Base-by-base conservation (phyloP, 23 red algal species). In the Pyropia haitanensis region DNA sequence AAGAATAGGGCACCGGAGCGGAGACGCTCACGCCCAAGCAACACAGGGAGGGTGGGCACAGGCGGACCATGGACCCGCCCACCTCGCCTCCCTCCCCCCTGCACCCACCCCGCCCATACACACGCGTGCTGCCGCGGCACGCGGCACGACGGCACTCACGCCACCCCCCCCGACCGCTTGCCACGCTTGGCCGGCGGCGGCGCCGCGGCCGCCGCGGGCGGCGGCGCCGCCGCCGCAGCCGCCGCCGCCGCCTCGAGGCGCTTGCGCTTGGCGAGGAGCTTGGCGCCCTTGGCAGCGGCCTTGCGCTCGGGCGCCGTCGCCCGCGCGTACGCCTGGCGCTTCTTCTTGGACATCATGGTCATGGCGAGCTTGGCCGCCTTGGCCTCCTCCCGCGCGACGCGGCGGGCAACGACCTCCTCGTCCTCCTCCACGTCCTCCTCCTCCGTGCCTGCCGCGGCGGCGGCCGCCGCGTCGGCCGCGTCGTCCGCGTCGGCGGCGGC, bases 381-480 rank as follows among this genome's bases (percentile, higher is more conserved):
- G 12, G 76, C 68, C 65, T 81, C 73, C 9, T 73, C 78, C 70
- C 71, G 54, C 64, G 65, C 13, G 1, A 56, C 63, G 17, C 69
- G 53, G 16, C 32, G 63, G 2, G 51, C 72, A 25, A 67, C 79
- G 1, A 54, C 29, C 18, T 70, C 19, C 20, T 64, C 51, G 24
- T 73, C 86, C 21, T 90, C 86, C 53, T 66, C 56, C 15, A 63
- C 70, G 21, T 90, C 76, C 39, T 82, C 77, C 23, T 90, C 75
- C 67, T 90, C 88, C 48, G 63, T 53, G 20, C n/a, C 15, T 17
- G 79, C 79, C 34, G 60, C 59, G 0, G 56, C 26, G 53, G 20
- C 34, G 1, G 68, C 29, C 16, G 64, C 76, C 16, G 5, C 73
- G 9, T 63, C 33, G 48, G 57, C 25, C 16, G 56, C 49, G 16